Base-by-base conservation (phyloP, 495 filamentous ascomycete species). In the Podospora pseudoanserina region DNA sequence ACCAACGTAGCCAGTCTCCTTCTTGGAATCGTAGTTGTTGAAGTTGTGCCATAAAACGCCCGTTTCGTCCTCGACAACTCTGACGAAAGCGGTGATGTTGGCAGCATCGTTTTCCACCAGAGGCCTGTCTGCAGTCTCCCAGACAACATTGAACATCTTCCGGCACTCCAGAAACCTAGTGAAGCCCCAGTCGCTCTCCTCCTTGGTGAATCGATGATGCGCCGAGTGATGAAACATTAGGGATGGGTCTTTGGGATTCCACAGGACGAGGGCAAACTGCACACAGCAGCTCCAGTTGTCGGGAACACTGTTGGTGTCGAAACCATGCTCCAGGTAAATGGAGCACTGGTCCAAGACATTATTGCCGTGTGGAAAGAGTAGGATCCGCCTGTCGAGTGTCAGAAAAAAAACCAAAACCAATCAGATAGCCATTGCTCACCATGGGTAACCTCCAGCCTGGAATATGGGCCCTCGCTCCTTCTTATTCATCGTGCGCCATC, bases 1-100 rank as follows among this genome's bases (percentile, higher is more conserved):
- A 27, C 95, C 95, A 56, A 99, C 95, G 85, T 92, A 97, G 57
- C 94, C 95, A 15, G 95, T 99, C 81, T 97, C 94, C 76, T 94
- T 96, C 81, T 97, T 99, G 19, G 96, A 98, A 74, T 99, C 95
- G 73, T 99, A 99, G 81, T 97, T 96, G 72, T 91, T 86, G 80
- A 99, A 97, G 80, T 92, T 97, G 79, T 99, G 95, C 95, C 95
- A 99, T 68, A 99, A 79, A n/a, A 99, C 95, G 64, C 95, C 95
- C 3, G 95, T 99, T 34, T 97, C 95, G 76, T 99, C 95, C 79
- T 97, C 96, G 57, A 97, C 89, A 60, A 97, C 87, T 59, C 94
- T 87, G 61, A 99, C 91, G 74, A 96, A 99, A 61, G 94, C 95
- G 2, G 93, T 97, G 70, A 98, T 83, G 71, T 91, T 94, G 61